These are phyloP conservation scores for Didymella arachidicola DNA, from an alignment of 2,329 filamentous ascomycete species.

Conservation along the genomic window DNA sequence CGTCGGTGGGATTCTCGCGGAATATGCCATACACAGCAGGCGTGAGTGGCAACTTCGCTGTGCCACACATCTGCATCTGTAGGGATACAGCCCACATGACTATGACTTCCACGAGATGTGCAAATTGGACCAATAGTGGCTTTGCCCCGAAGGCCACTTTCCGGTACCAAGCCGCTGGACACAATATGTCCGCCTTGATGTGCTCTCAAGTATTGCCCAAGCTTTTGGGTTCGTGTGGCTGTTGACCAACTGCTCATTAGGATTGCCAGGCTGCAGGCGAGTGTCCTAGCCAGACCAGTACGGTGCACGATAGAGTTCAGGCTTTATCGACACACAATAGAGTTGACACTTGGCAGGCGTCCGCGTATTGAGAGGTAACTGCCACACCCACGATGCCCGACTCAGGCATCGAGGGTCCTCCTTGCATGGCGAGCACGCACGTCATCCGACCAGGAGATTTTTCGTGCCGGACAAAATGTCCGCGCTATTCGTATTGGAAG, in stretches of 20 bases:
- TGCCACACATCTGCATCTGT: conserved; percentile 29
- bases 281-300: conserved; percentile 3
- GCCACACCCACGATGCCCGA: conserved; percentile 15
- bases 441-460: conserved; percentile 41
- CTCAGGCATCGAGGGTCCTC: conserved; percentile 23
- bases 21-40: conserved; percentile 10
- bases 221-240: conserved; percentile 22
- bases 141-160: conserved; percentile 12
- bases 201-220: conserved; percentile 22
- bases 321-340: conserved; percentile 29
- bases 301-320: conserved; percentile 22
- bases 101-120: conserved; percentile 18
- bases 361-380: conserved; percentile 28
- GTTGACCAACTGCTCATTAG: conserved; percentile 20
- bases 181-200: conserved; percentile 11
- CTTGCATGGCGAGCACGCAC: conserved; percentile 36
- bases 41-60: conserved; percentile 26
- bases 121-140: conserved; percentile 33
- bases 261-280: conserved; percentile 30
- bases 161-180: conserved; percentile 3
- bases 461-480: conserved; percentile 30
- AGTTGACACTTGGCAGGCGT: conserved; percentile 37
- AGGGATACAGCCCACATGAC: conserved; percentile 14
- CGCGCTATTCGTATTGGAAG: conserved; percentile 27
- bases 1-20: conserved; percentile 9